phyloP scores from a whole-genome alignment of 371 early-diverging fungal genomes.

The Mortierella sp. region DNA sequence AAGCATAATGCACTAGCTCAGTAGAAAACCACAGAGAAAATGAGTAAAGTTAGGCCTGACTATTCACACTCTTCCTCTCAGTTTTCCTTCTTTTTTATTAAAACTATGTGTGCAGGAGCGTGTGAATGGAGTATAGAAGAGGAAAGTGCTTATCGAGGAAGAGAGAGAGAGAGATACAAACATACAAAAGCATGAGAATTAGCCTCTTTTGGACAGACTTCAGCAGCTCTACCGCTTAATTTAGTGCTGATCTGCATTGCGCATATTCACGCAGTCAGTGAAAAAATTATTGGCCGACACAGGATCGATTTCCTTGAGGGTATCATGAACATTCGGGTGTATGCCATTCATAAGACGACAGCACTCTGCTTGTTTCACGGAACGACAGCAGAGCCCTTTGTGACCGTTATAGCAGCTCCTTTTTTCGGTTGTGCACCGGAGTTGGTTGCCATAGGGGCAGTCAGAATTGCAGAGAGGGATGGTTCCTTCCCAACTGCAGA shows the following conservation, averaged over 20 bases:
- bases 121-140: no score
- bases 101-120: no score
- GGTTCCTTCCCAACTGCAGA: slow-evolving; percentile 8
- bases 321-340: not conserved
- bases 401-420: not conserved
- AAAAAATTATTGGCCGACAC: not conserved
- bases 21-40: no score
- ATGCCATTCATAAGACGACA: not conserved
- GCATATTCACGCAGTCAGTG: not conserved
- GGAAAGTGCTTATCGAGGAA: no score
- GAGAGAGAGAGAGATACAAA: no score
- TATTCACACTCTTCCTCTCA: no score
- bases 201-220: no score
- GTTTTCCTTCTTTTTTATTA: no score
- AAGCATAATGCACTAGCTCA: no score
- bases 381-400: slow-evolving; percentile 6
- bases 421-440: slow-evolving; percentile 8
- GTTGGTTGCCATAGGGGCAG: not conserved
- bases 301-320: not conserved
- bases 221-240: no score
- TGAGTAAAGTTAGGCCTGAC: no score
- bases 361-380: not conserved
- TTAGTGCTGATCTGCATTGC: slow-evolving; percentile 2
- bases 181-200: no score
- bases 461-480: slow-evolving; percentile 6